Base-by-base conservation (phyloP, 2,329 filamentous ascomycete species). In the Colletotrichum tropicale region DNA sequence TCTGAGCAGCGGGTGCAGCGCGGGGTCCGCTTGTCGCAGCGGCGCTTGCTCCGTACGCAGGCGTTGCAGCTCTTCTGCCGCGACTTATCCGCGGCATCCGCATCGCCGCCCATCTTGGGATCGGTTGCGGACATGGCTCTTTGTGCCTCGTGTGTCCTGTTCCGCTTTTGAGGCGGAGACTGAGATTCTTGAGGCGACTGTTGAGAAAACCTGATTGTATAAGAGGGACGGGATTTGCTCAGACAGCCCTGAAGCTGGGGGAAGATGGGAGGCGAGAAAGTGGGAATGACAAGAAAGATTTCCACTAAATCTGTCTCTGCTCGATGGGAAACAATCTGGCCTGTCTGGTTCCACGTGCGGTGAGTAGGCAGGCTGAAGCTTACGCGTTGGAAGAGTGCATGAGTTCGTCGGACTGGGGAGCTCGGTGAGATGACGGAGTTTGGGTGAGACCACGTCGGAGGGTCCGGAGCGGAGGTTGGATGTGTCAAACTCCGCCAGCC, bases 1-100 rank as follows among this genome's bases (percentile, higher is more conserved):
- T 83, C 84, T 6, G 81, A 81, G 78, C 86, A 89, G 67, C 86
- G 85, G 26, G 83, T 83, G 79, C 86, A 88, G 61, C 81, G 80
- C 18, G 87, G 87, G 10, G 81, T 81, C 61, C 80, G 82, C 82
- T 88, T 88, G 79, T 89, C 87, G 80, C 87, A 89, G 75, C 86
- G 84, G 66, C 87, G 83, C 80, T 89, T 89, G 80, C 86, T 85
- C 69, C 83, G 83, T 65, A 88, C 87, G 78, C 87, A 89, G 69
- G 86, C 84, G 77, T 88, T 87, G 83, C 87, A 88, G 82, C 86
- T 88, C 84, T 87, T 88, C 78, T 88, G 87, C 75, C 86, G 82
- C 89, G 85, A 91, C 58, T 85, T 83, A 48, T 84, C 82, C 43
- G 78, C 77, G 26, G 65, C 68, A 68, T 77, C 76, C 60, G 64